Evolutionary conservation across 2,329 filamentous ascomycete species (phyloP).

Genomic region (Sclerotinia minor): DNA sequence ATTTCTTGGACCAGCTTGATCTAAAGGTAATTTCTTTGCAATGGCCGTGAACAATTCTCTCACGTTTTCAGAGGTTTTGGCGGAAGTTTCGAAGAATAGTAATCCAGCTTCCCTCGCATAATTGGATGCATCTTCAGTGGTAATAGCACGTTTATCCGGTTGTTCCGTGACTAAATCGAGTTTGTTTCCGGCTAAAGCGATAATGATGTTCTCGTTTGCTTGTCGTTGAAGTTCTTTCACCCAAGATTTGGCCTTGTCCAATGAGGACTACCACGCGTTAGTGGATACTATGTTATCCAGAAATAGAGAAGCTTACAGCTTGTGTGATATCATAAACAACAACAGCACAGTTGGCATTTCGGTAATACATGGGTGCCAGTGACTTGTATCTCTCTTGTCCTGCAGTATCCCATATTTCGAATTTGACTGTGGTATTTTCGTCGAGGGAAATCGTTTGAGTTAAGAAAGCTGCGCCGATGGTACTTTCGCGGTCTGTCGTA

Average conservation of each 20-base stretch:
- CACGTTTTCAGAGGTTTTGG: constrained; percentile 96
- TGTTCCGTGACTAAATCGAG: constrained; percentile 91
- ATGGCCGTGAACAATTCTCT: constrained; percentile 95
- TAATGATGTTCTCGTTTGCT: constrained; percentile 99
- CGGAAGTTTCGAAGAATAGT: constrained; percentile 97
- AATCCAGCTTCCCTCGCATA: constrained; percentile 92
- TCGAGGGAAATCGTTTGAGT: constrained; percentile 98
- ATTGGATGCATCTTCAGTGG: constrained; percentile 86
- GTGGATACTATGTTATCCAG: not conserved
- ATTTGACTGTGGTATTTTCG: constrained; percentile 98
- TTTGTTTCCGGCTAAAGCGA: constrained; percentile 97
- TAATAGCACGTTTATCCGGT: constrained; percentile 92
- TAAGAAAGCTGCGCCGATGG: constrained; percentile 80
- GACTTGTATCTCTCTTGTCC: constrained; percentile 99
- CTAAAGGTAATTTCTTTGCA: constrained; percentile 94
- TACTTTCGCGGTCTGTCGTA: constrained; percentile 36
- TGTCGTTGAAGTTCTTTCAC: constrained; percentile 98
- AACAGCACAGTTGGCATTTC: constrained; percentile 98
- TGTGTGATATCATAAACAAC: constrained; percentile 99
- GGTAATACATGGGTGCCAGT: constrained; percentile 98
- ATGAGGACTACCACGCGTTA: constrained; percentile 65
- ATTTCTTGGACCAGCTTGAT: constrained; percentile 91
- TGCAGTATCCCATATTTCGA: constrained; percentile 99
- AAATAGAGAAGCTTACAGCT: constrained; percentile 62
- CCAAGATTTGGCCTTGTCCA: constrained; percentile 99